Conservation (phyloP, 768 basidiomycete species). For the Xerocomus potaroensis region DNA sequence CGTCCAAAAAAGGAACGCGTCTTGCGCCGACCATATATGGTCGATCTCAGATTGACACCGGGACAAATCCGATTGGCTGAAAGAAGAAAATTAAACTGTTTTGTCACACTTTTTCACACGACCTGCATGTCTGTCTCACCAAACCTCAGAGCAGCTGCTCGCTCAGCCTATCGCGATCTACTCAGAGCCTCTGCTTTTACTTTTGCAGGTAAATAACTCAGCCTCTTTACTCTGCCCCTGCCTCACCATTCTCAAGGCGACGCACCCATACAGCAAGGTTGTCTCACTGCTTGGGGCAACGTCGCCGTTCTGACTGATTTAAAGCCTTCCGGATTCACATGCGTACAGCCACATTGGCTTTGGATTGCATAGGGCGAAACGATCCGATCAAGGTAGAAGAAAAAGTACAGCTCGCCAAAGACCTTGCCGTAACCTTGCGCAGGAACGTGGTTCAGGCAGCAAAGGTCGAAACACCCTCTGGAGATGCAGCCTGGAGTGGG, state of each 20-base stretch:
- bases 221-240: not conserved
- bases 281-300: not conserved
- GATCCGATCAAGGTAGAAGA: constrained; percentile 49
- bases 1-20: constrained; percentile 39
- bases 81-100: not conserved
- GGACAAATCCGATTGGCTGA: constrained; percentile 14
- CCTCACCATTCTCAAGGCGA: constrained; percentile 43
- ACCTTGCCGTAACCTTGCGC: constrained; percentile 70
- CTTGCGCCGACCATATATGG: constrained; percentile 34
- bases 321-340: constrained; percentile 74
- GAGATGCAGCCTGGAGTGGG: constrained; percentile 58
- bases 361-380: constrained; percentile 37
- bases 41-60: constrained; percentile 32
- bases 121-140: constrained; percentile 50
- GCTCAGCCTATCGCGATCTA: constrained; percentile 70
- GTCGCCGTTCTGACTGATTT: constrained; percentile 4
- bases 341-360: constrained; percentile 46
- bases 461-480: constrained; percentile 35
- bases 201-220: constrained; percentile 49
- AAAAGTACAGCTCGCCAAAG: constrained; percentile 55
- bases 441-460: constrained; percentile 84
- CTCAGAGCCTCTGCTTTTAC: constrained; percentile 63
- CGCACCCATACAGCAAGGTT: constrained; percentile 48
- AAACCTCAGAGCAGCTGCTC: constrained; percentile 56
- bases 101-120: not conserved